phyloP scores from a whole-genome alignment of 2,329 filamentous ascomycete genomes.

The Cladophialophora yegresii region DNA sequence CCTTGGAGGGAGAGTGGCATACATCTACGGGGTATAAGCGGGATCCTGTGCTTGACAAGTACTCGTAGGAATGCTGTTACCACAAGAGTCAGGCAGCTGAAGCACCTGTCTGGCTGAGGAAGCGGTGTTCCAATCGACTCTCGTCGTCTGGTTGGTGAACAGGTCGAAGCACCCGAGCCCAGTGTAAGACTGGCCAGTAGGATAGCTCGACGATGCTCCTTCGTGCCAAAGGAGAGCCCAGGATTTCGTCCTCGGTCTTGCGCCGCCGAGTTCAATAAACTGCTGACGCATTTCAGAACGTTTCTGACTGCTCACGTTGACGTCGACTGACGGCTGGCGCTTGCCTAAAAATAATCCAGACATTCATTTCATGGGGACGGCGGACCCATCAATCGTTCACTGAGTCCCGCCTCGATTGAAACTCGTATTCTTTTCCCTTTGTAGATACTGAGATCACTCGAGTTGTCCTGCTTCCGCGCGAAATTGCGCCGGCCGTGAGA shows the following conservation, averaged over 20 bases:
- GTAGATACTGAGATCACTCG: constrained; percentile 3
- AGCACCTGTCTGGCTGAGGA: background rate
- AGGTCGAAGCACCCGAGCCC: background rate
- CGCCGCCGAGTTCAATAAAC: background rate
- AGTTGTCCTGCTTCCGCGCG: constrained; percentile 6
- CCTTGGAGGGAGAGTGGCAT: background rate
- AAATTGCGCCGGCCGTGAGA: background rate
- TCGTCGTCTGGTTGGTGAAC: background rate
- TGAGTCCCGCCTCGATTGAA: constrained; percentile 10
- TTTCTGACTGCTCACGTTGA: background rate
- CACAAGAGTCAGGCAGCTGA: background rate
- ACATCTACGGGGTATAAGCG: background rate
- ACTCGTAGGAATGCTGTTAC: background rate
- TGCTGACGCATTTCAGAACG: background rate
- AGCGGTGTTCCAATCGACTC: background rate
- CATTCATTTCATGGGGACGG: background rate
- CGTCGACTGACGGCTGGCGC: background rate
- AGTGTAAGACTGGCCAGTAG: background rate
- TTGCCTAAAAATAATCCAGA: constrained; percentile 9
- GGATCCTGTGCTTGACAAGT: background rate
- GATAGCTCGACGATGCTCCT: background rate
- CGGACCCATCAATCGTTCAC: background rate
- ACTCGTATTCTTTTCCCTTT: constrained; percentile 11
- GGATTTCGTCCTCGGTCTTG: constrained; percentile 17
- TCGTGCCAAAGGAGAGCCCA: background rate